Conservation (phyloP, 768 basidiomycete genomes). For the Psilocybe sp. region DNA sequence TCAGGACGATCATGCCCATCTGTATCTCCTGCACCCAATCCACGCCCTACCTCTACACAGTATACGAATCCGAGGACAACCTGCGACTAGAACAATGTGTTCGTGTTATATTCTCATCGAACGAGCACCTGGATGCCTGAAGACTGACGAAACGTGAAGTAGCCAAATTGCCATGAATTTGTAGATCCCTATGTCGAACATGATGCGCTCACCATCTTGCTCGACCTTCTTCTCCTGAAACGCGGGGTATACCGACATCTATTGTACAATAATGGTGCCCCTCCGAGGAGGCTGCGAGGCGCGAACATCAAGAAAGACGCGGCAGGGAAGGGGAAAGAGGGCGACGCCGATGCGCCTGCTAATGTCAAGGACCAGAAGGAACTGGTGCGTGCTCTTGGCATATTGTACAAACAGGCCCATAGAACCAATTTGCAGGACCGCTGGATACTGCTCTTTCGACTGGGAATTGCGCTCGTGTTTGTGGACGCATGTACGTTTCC, state of each 20-base stretch:
- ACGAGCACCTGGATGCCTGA: background rate
- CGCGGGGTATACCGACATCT: constrained; percentile 79
- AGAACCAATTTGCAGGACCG: constrained; percentile 39
- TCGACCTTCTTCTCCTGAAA: constrained; percentile 83
- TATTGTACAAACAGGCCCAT: background rate
- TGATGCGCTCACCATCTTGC: constrained; percentile 64
- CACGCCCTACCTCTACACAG: constrained; percentile 72
- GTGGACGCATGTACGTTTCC: constrained; percentile 63
- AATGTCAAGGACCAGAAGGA: background rate
- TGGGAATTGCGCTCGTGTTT: constrained; percentile 57
- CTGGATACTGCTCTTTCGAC: constrained; percentile 55
- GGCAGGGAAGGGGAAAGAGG: background rate
- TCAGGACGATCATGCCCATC: constrained; percentile 56
- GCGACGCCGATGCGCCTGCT: background rate
- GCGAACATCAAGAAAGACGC: constrained; percentile 12
- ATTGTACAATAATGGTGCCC: constrained; percentile 73
- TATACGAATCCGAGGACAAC: constrained; percentile 77
- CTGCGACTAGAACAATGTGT: constrained; percentile 84
- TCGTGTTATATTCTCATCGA: constrained; percentile 24
- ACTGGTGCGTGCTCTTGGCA: constrained; percentile 1
- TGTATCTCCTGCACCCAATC: constrained; percentile 73
- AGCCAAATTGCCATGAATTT: constrained; percentile 63
- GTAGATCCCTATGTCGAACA: constrained; percentile 90
- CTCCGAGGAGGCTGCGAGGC: constrained; percentile 47
- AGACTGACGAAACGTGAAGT: constrained; percentile 2